Evolutionary conservation across 1,139 yeast genomes (phyloP).

Genomic region (Yamadazyma jaroonii): DNA sequence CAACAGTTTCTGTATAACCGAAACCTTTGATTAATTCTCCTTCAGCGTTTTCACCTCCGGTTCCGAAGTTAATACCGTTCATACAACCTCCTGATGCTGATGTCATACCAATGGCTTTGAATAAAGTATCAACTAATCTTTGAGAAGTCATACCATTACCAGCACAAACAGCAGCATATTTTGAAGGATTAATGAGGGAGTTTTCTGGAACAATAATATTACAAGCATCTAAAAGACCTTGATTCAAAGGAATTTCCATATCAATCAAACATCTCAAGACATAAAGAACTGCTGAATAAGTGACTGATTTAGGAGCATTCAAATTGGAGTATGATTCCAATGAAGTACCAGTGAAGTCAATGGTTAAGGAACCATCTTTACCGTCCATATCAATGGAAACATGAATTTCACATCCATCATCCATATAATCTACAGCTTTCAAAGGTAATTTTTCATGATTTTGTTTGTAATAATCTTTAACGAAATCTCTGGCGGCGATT

Average conservation of each 20-base stretch:
- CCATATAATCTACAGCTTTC: constrained; percentile 52
- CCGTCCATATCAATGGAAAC: constrained; percentile 43
- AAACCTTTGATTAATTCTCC: constrained; percentile 39
- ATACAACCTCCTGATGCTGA: constrained; percentile 39
- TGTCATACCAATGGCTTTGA: constrained; percentile 41
- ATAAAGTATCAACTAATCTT: constrained; percentile 29
- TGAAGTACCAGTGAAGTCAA: constrained; percentile 57
- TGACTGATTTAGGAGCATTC: constrained; percentile 44
- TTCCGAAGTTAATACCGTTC: constrained; percentile 45
- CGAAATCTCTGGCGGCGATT: constrained; percentile 39
- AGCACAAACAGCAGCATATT: constrained; percentile 45
- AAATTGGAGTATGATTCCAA: constrained; percentile 39
- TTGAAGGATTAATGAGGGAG: constrained; percentile 38
- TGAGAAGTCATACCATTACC: constrained; percentile 51
- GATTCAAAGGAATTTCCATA: constrained; percentile 44
- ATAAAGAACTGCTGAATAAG: constrained; percentile 42
- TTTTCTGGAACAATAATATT: constrained; percentile 36
- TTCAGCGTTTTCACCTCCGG: constrained; percentile 33
- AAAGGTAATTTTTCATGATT: constrained; percentile 31
- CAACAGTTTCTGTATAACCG: constrained; percentile 49
- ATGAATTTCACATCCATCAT: constrained; percentile 56
- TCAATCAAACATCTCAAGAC: constrained; percentile 43
- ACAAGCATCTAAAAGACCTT: constrained; percentile 44
- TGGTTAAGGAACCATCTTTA: constrained; percentile 45
- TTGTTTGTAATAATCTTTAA: constrained; percentile 30